These are phyloP conservation scores for Annona cherimola DNA, from an alignment of 164 flowering plant genomes.

Conservation along the genomic window DNA sequence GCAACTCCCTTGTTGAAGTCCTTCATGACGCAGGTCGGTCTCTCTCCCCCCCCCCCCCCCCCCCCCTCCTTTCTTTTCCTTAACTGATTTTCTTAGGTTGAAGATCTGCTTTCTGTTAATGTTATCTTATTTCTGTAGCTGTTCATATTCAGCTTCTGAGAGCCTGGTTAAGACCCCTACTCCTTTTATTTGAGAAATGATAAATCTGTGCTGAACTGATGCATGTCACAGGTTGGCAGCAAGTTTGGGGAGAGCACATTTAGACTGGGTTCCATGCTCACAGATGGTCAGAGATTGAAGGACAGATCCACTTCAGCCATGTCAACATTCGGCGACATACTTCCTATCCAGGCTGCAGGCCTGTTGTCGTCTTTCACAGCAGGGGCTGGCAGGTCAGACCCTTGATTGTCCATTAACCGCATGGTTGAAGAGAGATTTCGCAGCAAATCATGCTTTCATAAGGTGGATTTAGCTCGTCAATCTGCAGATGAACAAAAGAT, in stretches of 20 bases:
- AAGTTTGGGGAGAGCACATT: slow-evolving; percentile 95
- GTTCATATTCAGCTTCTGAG: too few relatives aligned
- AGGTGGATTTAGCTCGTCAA: too few relatives aligned
- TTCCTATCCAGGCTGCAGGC: slow-evolving; percentile 97
- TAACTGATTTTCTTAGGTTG: neutral
- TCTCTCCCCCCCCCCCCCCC: neutral
- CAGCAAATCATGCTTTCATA: too few relatives aligned
- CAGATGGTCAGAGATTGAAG: slow-evolving; percentile 59
- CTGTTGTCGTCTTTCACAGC: slow-evolving; percentile 89
- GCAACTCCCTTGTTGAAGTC: slow-evolving; percentile 86
- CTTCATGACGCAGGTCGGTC: slow-evolving; percentile 74
- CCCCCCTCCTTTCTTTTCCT: neutral
- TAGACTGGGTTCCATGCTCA: slow-evolving; percentile 53
- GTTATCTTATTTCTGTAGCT: neutral
- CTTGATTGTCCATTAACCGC: slow-evolving; percentile 21
- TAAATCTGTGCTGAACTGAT: neutral
- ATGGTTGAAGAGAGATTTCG: too few relatives aligned
- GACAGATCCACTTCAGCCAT: slow-evolving; percentile 54
- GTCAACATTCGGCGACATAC: slow-evolving; percentile 84
- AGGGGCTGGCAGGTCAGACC: slow-evolving; percentile 52
- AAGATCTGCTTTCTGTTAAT: too few relatives aligned
- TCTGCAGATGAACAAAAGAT: too few relatives aligned
- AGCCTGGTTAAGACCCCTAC: neutral
- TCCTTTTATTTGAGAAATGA: neutral
- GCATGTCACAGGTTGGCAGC: slow-evolving; percentile 71